These are phyloP conservation scores for Zygnema cylindricum DNA, from an alignment of 139 green algal species.

Conservation along the genomic window DNA sequence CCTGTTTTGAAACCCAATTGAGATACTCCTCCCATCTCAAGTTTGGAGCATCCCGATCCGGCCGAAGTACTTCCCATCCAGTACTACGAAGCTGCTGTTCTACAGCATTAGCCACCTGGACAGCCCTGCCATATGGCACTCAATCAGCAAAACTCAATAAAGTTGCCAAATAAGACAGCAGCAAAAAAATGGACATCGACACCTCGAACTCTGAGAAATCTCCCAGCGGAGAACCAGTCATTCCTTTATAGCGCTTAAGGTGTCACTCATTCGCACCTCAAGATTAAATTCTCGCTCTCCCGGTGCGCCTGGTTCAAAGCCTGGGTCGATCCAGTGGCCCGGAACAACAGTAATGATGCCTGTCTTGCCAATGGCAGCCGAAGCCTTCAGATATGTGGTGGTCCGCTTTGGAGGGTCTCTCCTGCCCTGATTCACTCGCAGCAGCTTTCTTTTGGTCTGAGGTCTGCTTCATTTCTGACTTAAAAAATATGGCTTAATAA, in stretches of 20 bases:
- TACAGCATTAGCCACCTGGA: slow-evolving; percentile 49
- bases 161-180: too few relatives aligned
- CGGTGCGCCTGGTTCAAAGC: slow-evolving; percentile 62
- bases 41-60: slow-evolving; percentile 59
- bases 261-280: slow-evolving; percentile 53
- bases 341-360: slow-evolving; percentile 57
- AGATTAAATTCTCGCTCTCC: slow-evolving; percentile 65
- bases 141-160: too few relatives aligned
- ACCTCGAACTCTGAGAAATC: too few relatives aligned
- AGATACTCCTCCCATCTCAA: slow-evolving; percentile 66
- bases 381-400: slow-evolving; percentile 26
- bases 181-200: too few relatives aligned
- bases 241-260: too few relatives aligned
- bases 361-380: background rate
- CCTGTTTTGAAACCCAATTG: slow-evolving; percentile 63
- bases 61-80: slow-evolving; percentile 65
- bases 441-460: background rate
- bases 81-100: slow-evolving; percentile 35
- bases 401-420: slow-evolving; percentile 21
- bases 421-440: slow-evolving; percentile 20
- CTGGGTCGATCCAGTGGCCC: slow-evolving; percentile 67
- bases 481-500: too few relatives aligned
- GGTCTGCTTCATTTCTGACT: too few relatives aligned
- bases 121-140: too few relatives aligned
- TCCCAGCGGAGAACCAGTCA: too few relatives aligned